A percentile compares a stretch with the other conserved stretches of the same genome.
Evolutionary conservation across 169 alveolate genomes (phyloP).

Genomic region (Pseudocohnilembus persalinus): DNA sequence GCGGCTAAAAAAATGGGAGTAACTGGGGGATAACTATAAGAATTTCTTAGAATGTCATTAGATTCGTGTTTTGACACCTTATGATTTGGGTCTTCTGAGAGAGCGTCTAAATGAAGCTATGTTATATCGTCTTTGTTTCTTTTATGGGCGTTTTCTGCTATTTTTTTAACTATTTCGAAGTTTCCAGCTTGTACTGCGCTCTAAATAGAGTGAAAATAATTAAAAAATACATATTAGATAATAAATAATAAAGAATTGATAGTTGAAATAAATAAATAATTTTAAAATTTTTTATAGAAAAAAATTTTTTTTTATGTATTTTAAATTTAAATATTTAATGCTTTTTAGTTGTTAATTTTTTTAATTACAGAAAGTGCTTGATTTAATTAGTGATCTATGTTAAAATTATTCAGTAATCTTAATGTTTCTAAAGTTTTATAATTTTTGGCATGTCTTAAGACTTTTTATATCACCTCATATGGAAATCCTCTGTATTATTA

Average conservation of each 20-base stretch:
- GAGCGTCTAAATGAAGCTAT: conserved; percentile 70
- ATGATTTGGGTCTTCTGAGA: conserved; percentile 28
- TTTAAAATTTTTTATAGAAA: too few relatives aligned
- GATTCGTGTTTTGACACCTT: conserved; percentile 11
- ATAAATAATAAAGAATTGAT: too few relatives aligned
- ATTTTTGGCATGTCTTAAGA: background rate
- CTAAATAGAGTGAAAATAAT: too few relatives aligned
- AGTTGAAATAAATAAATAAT: too few relatives aligned
- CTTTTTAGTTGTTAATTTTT: too few relatives aligned
- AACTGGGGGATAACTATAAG: conserved; percentile 58
- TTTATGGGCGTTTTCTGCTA: conserved; percentile 48
- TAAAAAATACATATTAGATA: too few relatives aligned
- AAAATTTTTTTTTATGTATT: too few relatives aligned
- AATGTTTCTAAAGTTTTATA: too few relatives aligned
- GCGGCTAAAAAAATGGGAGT: conserved; percentile 84
- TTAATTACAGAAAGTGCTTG: too few relatives aligned
- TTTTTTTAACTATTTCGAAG: conserved; percentile 52
- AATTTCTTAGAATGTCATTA: conserved; percentile 63
- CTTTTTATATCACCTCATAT: background rate
- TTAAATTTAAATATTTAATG: too few relatives aligned
- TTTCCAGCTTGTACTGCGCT: conserved; percentile 75
- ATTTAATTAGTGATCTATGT: too few relatives aligned
- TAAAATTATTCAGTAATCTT: too few relatives aligned
- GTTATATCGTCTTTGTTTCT: conserved; percentile 72
- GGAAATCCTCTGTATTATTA: background rate